A percentile compares a stretch with the other conserved stretches of the same genome.
Conservation (phyloP, 2,329 filamentous ascomycete species). For the Fonsecaea monophora region DNA sequence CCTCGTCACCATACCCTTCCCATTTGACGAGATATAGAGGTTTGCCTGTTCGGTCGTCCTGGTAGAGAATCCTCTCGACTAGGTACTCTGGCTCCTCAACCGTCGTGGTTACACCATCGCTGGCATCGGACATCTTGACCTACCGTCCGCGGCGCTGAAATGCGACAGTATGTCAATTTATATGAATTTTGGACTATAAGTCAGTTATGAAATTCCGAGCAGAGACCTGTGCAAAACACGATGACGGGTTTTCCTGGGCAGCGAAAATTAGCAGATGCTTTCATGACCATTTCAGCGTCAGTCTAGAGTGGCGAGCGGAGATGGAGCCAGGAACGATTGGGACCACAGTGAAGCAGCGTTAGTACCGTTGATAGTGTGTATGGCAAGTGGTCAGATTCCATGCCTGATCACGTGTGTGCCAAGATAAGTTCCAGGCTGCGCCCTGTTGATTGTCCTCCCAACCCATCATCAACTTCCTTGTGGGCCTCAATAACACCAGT, state of each 20-base stretch:
- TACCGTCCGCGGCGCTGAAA: not conserved
- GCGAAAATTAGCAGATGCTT: too few relatives aligned
- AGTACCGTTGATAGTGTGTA: too few relatives aligned
- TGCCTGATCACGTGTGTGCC: not conserved
- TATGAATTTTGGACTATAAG: not conserved
- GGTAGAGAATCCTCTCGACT: constrained; percentile 62
- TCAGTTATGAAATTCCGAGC: not conserved
- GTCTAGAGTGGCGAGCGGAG: too few relatives aligned
- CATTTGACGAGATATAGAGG: constrained; percentile 68
- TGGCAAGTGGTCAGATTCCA: not conserved
- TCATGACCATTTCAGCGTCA: too few relatives aligned
- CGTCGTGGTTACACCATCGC: not conserved
- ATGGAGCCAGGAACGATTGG: too few relatives aligned
- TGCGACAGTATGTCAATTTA: not conserved
- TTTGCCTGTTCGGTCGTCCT: constrained; percentile 48
- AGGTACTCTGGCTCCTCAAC: constrained; percentile 58
- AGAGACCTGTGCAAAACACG: too few relatives aligned
- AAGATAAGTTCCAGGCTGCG: constrained; percentile 1
- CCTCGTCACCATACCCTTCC: constrained; percentile 64
- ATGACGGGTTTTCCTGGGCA: too few relatives aligned
- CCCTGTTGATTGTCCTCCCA: not conserved
- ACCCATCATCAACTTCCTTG: not conserved
- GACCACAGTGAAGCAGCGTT: too few relatives aligned
- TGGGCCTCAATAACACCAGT: not conserved
- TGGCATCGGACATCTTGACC: constrained; percentile 5